phyloP scores from a whole-genome alignment of 208 protist species.

The Kentomonas sorsogonicus region DNA sequence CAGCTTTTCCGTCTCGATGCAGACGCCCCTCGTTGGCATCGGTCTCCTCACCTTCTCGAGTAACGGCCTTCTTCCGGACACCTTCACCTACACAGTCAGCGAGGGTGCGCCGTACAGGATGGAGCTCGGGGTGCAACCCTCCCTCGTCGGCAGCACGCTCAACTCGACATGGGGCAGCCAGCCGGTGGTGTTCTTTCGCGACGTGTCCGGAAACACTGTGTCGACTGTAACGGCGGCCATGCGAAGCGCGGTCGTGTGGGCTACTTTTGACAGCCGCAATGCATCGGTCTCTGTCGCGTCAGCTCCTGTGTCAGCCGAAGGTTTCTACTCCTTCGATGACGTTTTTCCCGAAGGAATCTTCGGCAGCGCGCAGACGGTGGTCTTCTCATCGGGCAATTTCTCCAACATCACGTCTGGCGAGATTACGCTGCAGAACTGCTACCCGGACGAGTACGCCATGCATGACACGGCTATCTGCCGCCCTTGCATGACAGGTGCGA shows the following conservation, averaged over 20 bases:
- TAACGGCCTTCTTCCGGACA: conserved; percentile 3
- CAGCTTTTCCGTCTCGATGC: conserved; percentile 27
- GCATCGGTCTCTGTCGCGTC: conserved; percentile 1
- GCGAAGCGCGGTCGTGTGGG: background rate
- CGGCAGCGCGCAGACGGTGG: conserved; percentile 17
- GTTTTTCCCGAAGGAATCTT: conserved; percentile 19
- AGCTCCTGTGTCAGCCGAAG: background rate
- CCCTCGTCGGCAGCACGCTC: conserved; percentile 14
- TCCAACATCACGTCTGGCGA: conserved; percentile 12
- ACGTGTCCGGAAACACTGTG: conserved; percentile 32
- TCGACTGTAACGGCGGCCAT: background rate
- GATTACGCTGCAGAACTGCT: conserved; percentile 18
- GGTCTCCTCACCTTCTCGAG: conserved; percentile 22
- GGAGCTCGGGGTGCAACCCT: conserved; percentile 22
- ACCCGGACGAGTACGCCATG: conserved; percentile 25
- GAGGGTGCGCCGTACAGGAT: conserved; percentile 24
- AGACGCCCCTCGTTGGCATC: conserved; percentile 32
- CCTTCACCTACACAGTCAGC: conserved; percentile 20
- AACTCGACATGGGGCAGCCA: conserved; percentile 13
- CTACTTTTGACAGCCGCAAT: conserved; percentile 17
- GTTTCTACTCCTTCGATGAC: conserved; percentile 24
- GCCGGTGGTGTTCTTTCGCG: conserved; percentile 25
- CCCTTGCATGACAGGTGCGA: conserved; percentile 21
- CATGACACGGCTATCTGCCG: conserved; percentile 25
- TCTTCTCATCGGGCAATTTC: conserved; percentile 18